Evolutionary conservation across 768 basidiomycete genomes (phyloP), one percentile per base, ranked within the genome.

Genomic region (Trametes maxima): DNA sequence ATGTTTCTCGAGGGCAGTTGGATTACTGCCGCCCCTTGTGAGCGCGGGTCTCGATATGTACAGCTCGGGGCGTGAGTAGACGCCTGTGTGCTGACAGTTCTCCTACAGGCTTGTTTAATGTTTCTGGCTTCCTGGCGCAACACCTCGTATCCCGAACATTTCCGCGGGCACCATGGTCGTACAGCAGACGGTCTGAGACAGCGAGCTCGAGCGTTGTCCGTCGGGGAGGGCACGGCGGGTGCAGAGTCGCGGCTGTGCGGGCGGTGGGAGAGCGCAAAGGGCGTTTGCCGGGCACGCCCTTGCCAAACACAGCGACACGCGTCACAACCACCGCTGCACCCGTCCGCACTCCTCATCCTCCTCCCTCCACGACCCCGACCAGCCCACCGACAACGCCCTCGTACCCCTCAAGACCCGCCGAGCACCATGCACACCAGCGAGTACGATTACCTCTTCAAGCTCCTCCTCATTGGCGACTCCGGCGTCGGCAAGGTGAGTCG

Each of bases 381-480:
- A 40, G 46, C 40, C 57, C 36, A 43, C 45, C 54, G 28, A 24
- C 56, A 37, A 48, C 59, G 13, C 56, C 60, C 54, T 52, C 60
- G 44, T 51, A 22, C 49, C 16, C 59, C 50, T 45, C 65, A 51
- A 42, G 49, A 45, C 56, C 48, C 60, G 40, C 25, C 44, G 46
- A 60, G 65, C 73, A 83, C 67, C 62, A 92, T 94, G 92, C 91
- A 94, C 73, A 91, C 92, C 74, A 89, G 88, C 80, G 92, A 94
- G 76, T 95, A 94, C 85, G 93, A 95, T 80, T 94, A 90, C 72
- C 92, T 95, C 74, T 94, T 95, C 84, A 95, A 94, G 80, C 90
- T 95, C 62, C 88, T 95, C 73, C 90, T 95, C 78, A 95, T 94
- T 68, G 93, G 92, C 59, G 90, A 95, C 80, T 94, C 92, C 69